These are phyloP conservation scores for Colletotrichum truncatum DNA, from an alignment of 2,329 filamentous ascomycete species.

Conservation along the genomic window DNA sequence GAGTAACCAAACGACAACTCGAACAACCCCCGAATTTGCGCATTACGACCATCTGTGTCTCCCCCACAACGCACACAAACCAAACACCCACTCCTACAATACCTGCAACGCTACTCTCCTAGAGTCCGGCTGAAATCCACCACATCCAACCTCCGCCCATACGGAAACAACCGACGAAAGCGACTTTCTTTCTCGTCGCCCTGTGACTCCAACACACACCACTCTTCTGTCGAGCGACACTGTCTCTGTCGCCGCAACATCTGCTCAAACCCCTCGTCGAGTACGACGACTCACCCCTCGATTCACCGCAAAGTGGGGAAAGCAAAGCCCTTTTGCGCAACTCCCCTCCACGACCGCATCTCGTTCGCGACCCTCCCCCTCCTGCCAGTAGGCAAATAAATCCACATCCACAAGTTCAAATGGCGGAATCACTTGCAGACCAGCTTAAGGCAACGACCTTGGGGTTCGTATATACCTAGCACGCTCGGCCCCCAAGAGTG, in stretches of 20 bases:
- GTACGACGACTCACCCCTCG: slow-evolving; percentile 22
- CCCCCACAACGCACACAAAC: neutral
- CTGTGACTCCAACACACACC: neutral
- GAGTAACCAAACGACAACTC: slow-evolving; percentile 17
- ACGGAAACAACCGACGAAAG: slow-evolving; percentile 22
- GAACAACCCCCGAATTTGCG: slow-evolving; percentile 13
- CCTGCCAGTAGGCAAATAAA: slow-evolving; percentile 20
- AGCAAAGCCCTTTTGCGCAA: slow-evolving; percentile 28
- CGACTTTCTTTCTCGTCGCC: neutral
- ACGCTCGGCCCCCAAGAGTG: neutral
- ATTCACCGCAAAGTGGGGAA: slow-evolving; percentile 29
- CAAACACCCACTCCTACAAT: neutral
- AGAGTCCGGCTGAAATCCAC: slow-evolving; percentile 8
- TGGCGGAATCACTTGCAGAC: slow-evolving; percentile 57
- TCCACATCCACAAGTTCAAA: slow-evolving; percentile 32
- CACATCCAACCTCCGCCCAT: neutral
- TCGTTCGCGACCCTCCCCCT: neutral
- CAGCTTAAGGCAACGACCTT: slow-evolving; percentile 53
- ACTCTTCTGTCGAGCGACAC: neutral
- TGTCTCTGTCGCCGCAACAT: neutral
- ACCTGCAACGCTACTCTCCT: slow-evolving; percentile 6
- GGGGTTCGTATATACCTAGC: slow-evolving; percentile 42
- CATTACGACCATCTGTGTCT: neutral
- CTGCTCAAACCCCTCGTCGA: neutral
- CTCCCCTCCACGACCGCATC: slow-evolving; percentile 11